Percentiles rank a stretch among this genome's conserved stretches.
Conservation (phyloP, 768 basidiomycete species). For the Tricholoma sp. region DNA sequence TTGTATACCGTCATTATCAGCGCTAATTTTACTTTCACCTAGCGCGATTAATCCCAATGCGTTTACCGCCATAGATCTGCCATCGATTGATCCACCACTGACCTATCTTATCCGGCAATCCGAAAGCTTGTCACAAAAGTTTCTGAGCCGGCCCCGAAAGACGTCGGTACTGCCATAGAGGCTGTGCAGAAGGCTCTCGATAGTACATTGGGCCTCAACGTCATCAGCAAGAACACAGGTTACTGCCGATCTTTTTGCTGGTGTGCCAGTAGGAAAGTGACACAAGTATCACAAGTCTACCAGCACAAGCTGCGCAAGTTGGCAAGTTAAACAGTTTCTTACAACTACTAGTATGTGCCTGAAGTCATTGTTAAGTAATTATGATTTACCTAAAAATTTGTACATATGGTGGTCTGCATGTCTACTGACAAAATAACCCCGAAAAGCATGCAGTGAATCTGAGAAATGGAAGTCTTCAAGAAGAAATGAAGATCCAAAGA, state of each 20-base stretch:
- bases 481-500: neutral
- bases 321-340: too few species aligned
- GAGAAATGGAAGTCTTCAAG: neutral
- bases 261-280: neutral
- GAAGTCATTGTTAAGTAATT: too few species aligned
- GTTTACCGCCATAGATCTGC: slow-evolving; percentile 9
- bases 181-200: slow-evolving; percentile 44
- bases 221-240: neutral
- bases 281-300: neutral
- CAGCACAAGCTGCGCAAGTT: neutral
- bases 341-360: too few species aligned
- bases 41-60: slow-evolving; percentile 54
- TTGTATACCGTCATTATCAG: slow-evolving; percentile 1
- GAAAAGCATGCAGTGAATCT: neutral
- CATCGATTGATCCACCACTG: neutral
- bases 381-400: too few species aligned
- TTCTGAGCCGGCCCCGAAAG: slow-evolving; percentile 55
- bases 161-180: slow-evolving; percentile 69
- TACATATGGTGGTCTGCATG: too few species aligned
- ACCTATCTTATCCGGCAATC: slow-evolving; percentile 41
- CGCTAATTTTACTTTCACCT: slow-evolving; percentile 7
- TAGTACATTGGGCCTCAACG: slow-evolving; percentile 44
- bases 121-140: slow-evolving; percentile 57
- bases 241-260: neutral
- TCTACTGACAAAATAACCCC: neutral